Evolutionary conservation across 805 yeast genomes (phyloP).

Genomic region (Dipodascus albidus): DNA sequence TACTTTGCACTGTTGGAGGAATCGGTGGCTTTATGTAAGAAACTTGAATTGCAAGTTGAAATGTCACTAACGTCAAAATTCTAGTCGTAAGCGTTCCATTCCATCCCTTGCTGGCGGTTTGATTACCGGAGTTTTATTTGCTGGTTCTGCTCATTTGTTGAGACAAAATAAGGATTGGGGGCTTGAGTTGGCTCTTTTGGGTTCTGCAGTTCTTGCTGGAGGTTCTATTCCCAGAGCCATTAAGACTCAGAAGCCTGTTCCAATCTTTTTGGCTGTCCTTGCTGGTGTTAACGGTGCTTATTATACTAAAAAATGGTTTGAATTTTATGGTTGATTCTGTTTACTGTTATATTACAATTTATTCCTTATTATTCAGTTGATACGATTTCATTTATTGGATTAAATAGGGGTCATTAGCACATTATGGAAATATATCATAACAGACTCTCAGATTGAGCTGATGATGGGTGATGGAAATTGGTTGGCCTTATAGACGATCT

Average conservation of each 20-base stretch:
- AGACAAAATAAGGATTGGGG: slow-evolving; percentile 69
- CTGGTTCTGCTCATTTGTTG: slow-evolving; percentile 47
- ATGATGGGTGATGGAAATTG: neutral
- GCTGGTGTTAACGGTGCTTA: slow-evolving; percentile 58
- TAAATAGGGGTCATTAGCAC: too few species aligned
- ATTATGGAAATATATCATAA: neutral
- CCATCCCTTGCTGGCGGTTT: slow-evolving; percentile 79
- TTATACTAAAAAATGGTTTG: slow-evolving; percentile 64
- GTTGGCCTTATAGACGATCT: too few species aligned
- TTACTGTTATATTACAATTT: too few species aligned
- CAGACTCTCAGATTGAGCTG: neutral
- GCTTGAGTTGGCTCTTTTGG: slow-evolving; percentile 64
- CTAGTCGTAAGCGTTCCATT: slow-evolving; percentile 50
- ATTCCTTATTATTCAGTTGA: too few species aligned
- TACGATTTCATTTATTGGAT: too few species aligned
- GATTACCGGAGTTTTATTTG: slow-evolving; percentile 27
- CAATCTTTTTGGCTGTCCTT: slow-evolving; percentile 47
- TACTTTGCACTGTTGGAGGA: slow-evolving; percentile 60
- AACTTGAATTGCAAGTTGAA: neutral
- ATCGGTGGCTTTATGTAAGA: slow-evolving; percentile 48
- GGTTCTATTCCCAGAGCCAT: slow-evolving; percentile 68
- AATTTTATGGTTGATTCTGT: slow-evolving; percentile 38
- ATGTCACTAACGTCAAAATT: neutral
- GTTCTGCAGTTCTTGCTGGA: slow-evolving; percentile 51
- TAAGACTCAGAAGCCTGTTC: slow-evolving; percentile 62